Percentiles rank a stretch among this genome's conserved stretches.
These are phyloP conservation scores for Bremia lactucae DNA, from an alignment of 352 stramenopile genomes.

Conservation along the genomic window DNA sequence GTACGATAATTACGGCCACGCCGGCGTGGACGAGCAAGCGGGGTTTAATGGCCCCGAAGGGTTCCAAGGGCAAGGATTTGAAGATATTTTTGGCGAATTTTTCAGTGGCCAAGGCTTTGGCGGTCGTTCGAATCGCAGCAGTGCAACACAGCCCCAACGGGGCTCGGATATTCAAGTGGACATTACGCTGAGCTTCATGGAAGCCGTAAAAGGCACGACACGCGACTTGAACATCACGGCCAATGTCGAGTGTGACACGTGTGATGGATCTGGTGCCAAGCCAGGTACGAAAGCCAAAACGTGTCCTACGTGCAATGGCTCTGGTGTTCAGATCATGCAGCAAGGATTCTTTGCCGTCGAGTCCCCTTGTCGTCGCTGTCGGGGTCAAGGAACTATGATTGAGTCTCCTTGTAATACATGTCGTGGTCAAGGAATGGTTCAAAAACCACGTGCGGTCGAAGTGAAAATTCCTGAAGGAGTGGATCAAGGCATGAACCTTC, in stretches of 20 bases:
- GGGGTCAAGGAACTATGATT: slow-evolving; percentile 71
- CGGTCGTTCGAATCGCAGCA: slow-evolving; percentile 47
- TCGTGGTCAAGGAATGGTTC: slow-evolving; percentile 64
- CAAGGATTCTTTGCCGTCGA: slow-evolving; percentile 87
- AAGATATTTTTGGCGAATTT: slow-evolving; percentile 87
- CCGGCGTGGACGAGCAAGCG: slow-evolving; percentile 88
- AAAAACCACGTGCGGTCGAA: slow-evolving; percentile 88
- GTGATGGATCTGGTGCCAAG: slow-evolving; percentile 72
- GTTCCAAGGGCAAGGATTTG: slow-evolving; percentile 67
- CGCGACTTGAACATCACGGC: slow-evolving; percentile 81
- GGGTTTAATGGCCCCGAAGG: slow-evolving; percentile 46
- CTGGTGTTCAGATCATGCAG: slow-evolving; percentile 78
- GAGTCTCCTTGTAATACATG: slow-evolving; percentile 76
- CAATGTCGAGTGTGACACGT: slow-evolving; percentile 72
- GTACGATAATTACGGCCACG: slow-evolving; percentile 93
- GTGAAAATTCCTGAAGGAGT: slow-evolving; percentile 93
- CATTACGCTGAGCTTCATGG: slow-evolving; percentile 89
- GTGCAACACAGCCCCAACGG: slow-evolving; percentile 70
- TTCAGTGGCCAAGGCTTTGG: slow-evolving; percentile 71
- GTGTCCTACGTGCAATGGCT: slow-evolving; percentile 74
- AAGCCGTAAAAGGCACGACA: slow-evolving; percentile 88
- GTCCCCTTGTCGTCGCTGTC: slow-evolving; percentile 71
- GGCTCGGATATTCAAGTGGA: slow-evolving; percentile 92
- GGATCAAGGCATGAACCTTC: slow-evolving; percentile 93
- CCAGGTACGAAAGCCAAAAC: slow-evolving; percentile 73